These are phyloP conservation scores for Xylaria nigripes DNA, from an alignment of 495 filamentous ascomycete genomes.

Conservation along the genomic window DNA sequence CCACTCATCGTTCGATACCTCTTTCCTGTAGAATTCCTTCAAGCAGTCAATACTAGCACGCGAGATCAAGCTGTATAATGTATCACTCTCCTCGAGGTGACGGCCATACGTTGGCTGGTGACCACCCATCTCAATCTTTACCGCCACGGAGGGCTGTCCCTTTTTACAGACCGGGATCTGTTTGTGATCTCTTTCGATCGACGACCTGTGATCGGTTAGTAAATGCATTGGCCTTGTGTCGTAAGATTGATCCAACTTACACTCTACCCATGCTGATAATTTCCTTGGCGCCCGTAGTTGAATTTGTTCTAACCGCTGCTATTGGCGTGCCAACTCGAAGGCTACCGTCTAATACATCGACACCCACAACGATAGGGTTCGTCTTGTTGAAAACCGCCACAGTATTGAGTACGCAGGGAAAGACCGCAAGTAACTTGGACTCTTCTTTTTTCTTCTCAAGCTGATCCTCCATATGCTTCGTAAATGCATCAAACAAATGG, in stretches of 20 bases:
- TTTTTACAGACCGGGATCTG: slow-evolving; percentile 83
- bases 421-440: slow-evolving; percentile 87
- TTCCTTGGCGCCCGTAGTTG: slow-evolving; percentile 71
- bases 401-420: slow-evolving; percentile 82
- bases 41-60: slow-evolving; percentile 84
- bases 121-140: slow-evolving; percentile 91
- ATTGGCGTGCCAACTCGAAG: slow-evolving; percentile 82
- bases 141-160: slow-evolving; percentile 88
- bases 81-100: slow-evolving; percentile 90
- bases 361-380: slow-evolving; percentile 87
- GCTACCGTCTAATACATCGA: slow-evolving; percentile 87
- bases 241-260: slow-evolving; percentile 50
- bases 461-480: slow-evolving; percentile 79
- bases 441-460: slow-evolving; percentile 91
- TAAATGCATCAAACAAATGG: slow-evolving; percentile 95
- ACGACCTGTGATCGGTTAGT: slow-evolving; percentile 50
- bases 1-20: slow-evolving; percentile 94
- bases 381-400: slow-evolving; percentile 99
- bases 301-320: slow-evolving; percentile 70
- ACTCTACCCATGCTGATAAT: slow-evolving; percentile 83
- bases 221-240: neutral
- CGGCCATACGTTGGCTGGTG: slow-evolving; percentile 95
- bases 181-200: slow-evolving; percentile 97
- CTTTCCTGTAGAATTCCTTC: slow-evolving; percentile 89
- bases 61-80: slow-evolving; percentile 78